Percentiles rank a stretch among this genome's conserved stretches.
These are phyloP conservation scores for Fallopia convolvulus DNA, from an alignment of 148 eudicot species.

Conservation along the genomic window DNA sequence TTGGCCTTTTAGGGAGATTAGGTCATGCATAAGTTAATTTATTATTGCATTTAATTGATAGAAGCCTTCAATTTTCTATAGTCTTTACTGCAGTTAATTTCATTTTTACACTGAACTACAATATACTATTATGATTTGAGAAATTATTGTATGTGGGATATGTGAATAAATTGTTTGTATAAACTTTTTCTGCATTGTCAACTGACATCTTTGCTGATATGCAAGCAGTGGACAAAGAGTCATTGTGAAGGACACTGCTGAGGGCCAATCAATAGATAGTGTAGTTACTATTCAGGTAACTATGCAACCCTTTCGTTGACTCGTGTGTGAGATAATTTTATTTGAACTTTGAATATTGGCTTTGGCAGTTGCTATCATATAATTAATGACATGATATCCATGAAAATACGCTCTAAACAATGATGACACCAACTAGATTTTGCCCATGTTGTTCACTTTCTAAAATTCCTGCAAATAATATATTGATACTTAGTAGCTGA, in stretches of 20 bases:
- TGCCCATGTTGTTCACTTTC: too few species aligned
- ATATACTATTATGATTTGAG: background rate
- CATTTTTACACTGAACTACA: background rate
- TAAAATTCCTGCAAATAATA: too few species aligned
- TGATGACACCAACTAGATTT: too few species aligned
- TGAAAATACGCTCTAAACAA: too few species aligned
- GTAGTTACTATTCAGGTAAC: conserved; percentile 63
- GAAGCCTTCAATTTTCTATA: background rate
- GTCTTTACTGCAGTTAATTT: background rate
- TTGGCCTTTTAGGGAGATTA: background rate
- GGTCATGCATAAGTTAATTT: background rate
- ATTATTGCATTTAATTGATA: background rate
- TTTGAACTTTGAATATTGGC: too few species aligned
- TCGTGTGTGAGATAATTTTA: background rate
- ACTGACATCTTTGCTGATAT: background rate
- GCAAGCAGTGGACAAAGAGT: conserved; percentile 19
- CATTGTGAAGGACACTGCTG: too few species aligned
- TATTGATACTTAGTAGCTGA: too few species aligned
- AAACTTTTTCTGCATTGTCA: background rate
- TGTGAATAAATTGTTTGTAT: background rate
- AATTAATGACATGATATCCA: too few species aligned
- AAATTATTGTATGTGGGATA: background rate
- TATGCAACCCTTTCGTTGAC: background rate
- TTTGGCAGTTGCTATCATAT: too few species aligned
- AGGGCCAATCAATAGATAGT: too few species aligned